Base-by-base conservation (phyloP, 345 rosid species). In the Populus euphratica region DNA sequence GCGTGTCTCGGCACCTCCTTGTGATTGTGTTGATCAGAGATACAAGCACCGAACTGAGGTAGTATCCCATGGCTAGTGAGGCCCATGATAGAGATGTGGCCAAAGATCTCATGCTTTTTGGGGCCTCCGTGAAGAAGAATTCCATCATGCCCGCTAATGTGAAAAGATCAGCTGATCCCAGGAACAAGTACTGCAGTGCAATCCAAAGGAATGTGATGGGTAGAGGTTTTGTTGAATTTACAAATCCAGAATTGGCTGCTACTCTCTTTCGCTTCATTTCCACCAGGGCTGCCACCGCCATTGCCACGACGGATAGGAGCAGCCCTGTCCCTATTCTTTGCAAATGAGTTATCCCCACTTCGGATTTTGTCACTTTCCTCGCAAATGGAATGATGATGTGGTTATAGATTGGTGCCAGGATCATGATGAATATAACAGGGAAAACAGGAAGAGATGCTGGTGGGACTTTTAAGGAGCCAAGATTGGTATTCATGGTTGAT, bases 161-260 rank as follows among this genome's bases (percentile, higher is more conserved):
- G 89, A 94, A 93, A 41, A 94, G 89, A 82, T 94, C 99, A 11
- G 98, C 99, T n/a, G 99, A 93, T 76, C 99, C 97, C 18, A 94
- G 94, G 83, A 94, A 91, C 86, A 94, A 75, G 79, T 91, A 93
- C 76, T 93, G 99, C 78, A 91, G 72, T 35, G 97, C 92, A 23
- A 94, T 78, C 99, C 99, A 93, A 13, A 94, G 88, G 89, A 93
- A 94, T 25, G 98, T 88, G 73, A 91, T 87, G 20, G 96, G 98
- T 49, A 94, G 87, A n/a, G 97, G 90, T 47, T 86, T 72, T 10
- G 84, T 13, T 5, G 92, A 81, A 76, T 78, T 79, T 67, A 70
- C 70, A 18, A 82, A 70, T 44, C 89, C 86, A 2, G 83, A 82
- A 27, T 86, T 72, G 0, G 36, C 65, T 3, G 88, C 91, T 16